Evolutionary conservation across 2,329 filamentous ascomycete species (phyloP).

Genomic region (Colletotrichum tabaci): DNA sequence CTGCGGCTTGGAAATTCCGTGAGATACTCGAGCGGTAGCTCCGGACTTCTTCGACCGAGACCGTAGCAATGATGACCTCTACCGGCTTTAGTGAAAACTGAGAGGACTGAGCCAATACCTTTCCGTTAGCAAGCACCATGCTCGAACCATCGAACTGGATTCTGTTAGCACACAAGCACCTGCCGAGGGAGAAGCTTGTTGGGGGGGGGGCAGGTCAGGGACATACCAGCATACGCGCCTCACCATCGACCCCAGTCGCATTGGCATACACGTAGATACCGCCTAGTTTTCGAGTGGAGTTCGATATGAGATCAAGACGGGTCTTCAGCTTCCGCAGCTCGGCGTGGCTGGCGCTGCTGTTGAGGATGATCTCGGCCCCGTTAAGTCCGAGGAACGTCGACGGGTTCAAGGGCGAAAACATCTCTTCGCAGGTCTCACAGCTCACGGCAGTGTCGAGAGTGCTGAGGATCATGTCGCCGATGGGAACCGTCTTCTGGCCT

Average conservation of each 20-base stretch:
- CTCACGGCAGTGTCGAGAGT: constrained; percentile 54
- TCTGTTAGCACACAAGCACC: not conserved
- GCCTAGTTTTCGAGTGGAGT: constrained; percentile 75
- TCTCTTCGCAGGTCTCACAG: constrained; percentile 58
- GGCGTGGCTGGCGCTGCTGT: constrained; percentile 51
- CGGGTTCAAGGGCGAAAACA: constrained; percentile 53
- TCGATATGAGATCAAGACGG: constrained; percentile 74
- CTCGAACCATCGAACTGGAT: constrained; percentile 71
- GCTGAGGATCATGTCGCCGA: constrained; percentile 58
- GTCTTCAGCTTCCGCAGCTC: constrained; percentile 77
- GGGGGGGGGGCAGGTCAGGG: not conserved
- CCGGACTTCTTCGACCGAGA: constrained; percentile 80
- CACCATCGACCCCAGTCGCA: constrained; percentile 49
- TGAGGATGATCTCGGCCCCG: constrained; percentile 41
- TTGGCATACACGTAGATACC: constrained; percentile 68
- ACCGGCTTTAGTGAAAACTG: constrained; percentile 74
- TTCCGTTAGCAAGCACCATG: constrained; percentile 74
- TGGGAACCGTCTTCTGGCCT: constrained; percentile 52
- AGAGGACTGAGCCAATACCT: constrained; percentile 64
- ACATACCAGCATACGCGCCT: constrained; percentile 60
- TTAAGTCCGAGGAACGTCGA: constrained; percentile 13
- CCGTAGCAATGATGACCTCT: constrained; percentile 75
- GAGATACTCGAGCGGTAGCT: constrained; percentile 69
- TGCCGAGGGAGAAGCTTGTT: not conserved
- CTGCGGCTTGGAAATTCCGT: constrained; percentile 70